A percentile compares a stretch with the other conserved stretches of the same genome.
These are phyloP conservation scores for Triticum aestivum DNA, from an alignment of 176 grass and related monocot genomes.

Conservation along the genomic window DNA sequence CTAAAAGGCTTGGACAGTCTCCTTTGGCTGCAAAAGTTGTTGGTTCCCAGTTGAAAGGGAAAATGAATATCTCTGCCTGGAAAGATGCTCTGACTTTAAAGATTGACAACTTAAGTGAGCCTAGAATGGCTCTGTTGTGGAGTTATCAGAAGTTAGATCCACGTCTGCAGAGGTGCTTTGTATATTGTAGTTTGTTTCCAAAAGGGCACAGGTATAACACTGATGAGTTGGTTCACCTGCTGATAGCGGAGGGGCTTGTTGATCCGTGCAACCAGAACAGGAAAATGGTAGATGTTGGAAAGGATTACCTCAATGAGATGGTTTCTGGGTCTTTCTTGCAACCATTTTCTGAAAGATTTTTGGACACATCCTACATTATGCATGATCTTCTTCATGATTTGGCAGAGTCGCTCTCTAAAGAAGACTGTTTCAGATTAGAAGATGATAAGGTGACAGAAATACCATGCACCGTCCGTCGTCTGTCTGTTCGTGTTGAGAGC, in stretches of 20 bases:
- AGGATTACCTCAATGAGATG: neutral
- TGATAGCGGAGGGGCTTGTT: neutral
- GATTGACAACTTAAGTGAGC: neutral
- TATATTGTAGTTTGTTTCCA: conserved; percentile 16
- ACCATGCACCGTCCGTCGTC: no score
- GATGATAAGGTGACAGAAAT: neutral
- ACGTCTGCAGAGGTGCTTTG: conserved; percentile 7
- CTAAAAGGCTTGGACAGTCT: neutral
- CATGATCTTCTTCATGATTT: neutral
- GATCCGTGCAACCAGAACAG: neutral
- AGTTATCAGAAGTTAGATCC: conserved; percentile 26
- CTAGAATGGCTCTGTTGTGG: neutral
- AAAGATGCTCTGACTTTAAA: neutral
- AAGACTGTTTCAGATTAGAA: neutral
- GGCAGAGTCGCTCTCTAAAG: no score
- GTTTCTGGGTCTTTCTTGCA: neutral
- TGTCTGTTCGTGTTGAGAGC: no score
- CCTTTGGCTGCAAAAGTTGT: conserved; percentile 25
- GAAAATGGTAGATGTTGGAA: neutral
- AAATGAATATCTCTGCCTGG: neutral
- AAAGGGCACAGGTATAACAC: neutral
- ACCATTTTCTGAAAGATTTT: no score
- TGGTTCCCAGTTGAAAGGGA: neutral
- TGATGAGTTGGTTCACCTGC: neutral
- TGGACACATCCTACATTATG: neutral